These are phyloP conservation scores for Ceratobasidium sp. DNA, from an alignment of 1,284 basidiomycete species.

Conservation along the genomic window DNA sequence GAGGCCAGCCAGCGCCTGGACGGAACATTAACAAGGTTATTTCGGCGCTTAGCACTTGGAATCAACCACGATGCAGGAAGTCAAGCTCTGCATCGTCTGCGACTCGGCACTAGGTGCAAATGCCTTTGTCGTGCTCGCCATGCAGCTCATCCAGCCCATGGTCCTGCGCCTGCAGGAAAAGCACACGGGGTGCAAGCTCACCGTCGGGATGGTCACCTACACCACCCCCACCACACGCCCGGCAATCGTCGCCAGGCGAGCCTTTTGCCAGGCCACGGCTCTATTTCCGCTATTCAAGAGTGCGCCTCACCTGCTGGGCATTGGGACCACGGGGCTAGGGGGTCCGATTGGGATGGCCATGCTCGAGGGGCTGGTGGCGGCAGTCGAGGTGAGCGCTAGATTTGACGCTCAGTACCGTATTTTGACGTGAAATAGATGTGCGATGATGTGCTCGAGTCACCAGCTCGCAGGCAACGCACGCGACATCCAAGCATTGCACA, in stretches of 20 bases:
- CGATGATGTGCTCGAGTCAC: conserved; percentile 57
- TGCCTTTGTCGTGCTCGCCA: conserved; percentile 11
- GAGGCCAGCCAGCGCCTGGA: too few relatives aligned
- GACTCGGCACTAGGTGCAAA: conserved; percentile 29
- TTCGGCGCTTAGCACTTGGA: neutral
- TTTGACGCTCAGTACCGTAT: conserved; percentile 35
- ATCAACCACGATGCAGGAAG: conserved; percentile 26
- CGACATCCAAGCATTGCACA: conserved; percentile 46
- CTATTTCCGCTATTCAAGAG: conserved; percentile 31
- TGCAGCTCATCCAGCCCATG: conserved; percentile 41
- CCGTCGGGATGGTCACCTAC: conserved; percentile 30
- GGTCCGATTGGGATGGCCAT: conserved; percentile 69
- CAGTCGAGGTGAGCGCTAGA: conserved; percentile 66
- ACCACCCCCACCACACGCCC: conserved; percentile 35
- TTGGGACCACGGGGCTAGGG: conserved; percentile 66
- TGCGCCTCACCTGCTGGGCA: conserved; percentile 56
- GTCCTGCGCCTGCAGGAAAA: conserved; percentile 29
- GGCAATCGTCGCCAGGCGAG: conserved; percentile 9
- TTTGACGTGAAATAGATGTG: conserved; percentile 60
- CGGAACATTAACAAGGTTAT: too few relatives aligned
- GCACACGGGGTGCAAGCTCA: conserved; percentile 22
- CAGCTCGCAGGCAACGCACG: conserved; percentile 44
- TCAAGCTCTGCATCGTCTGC: conserved; percentile 39
- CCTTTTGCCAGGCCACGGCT: conserved; percentile 13
- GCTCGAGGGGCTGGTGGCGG: conserved; percentile 75